Base-by-base conservation (phyloP, 179 eudicot genomes). In the Heliamphora pulchella region DNA sequence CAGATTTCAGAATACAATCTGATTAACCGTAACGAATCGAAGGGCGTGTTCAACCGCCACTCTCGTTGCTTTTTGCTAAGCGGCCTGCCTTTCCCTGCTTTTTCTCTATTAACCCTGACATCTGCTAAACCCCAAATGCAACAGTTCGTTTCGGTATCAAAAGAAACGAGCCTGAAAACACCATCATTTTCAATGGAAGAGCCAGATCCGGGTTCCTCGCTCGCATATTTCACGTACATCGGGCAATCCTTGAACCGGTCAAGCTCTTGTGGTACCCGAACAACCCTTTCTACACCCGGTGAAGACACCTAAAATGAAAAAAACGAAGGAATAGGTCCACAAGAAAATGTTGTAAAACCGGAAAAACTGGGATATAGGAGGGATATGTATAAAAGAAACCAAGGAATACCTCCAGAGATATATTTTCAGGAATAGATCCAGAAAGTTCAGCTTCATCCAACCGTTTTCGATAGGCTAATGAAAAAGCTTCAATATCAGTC, bases 31-130 rank as follows among this genome's bases (percentile, higher is more conserved):
- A 94, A 77, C 63, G 93, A 87, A 74, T 94, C 91, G 17, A 93
- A 91, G 13, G 94, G 88, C 51, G 97, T 93, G 50, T 83, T 78
- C 41, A 93, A 67, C 71, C 97, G 90, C 98, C 97, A 94, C 79
- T 94, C 98, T 7, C 87, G 84, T 82, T 93, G 98, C 78, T 89
- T 94, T 85, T 93, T 94, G 89, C 57, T 93, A 84, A 94, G 89
- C 2, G 97, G 98, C 86, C 97, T 91, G 80, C 98, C 98, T 82
- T 91, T 94, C 58, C 98, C 96, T 39, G 96, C 91, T 18, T 91
- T 93, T 78, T 90, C 97, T 86, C 97, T 82, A 68, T 94, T 93
- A 70, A 85, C 84, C 85, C 86, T 90, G 39, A 95, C 93, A 88
- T 93, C 92, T 64, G 97, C 97, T 74, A 95, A 73, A 51, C 91